phyloP scores from a whole-genome alignment of 176 grass and related monocot species.

The Melocanna baccifera region DNA sequence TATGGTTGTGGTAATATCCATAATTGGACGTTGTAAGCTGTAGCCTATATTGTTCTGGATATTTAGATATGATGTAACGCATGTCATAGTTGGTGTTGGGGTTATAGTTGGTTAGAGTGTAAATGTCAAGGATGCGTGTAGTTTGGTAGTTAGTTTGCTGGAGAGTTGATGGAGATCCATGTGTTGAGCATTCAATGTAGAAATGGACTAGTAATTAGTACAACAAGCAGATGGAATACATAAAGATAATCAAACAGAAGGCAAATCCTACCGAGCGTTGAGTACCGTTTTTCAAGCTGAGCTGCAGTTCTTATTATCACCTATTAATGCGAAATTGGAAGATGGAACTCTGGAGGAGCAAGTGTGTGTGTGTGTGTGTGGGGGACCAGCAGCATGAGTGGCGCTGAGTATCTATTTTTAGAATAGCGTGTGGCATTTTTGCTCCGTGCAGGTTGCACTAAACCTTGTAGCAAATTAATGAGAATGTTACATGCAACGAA shows the following conservation, averaged over 20 bases:
- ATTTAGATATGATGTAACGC: not conserved
- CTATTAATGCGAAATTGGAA: constrained; percentile 11
- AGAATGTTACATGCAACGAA: not conserved
- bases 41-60: not conserved
- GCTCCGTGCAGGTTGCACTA: not conserved
- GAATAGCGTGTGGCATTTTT: not conserved
- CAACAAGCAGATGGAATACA: not conserved
- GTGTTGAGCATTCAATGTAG: constrained; percentile 20
- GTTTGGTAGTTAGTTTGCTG: constrained; percentile 8
- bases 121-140: not conserved
- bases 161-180: constrained; percentile 12
- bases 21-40: not conserved
- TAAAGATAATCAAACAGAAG: not conserved
- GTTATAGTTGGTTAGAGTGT: not conserved
- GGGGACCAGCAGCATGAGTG: not conserved
- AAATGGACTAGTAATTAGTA: not conserved
- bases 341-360: not conserved
- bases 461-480: not conserved
- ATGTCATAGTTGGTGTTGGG: not conserved
- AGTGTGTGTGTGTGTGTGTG: not conserved
- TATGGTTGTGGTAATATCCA: not conserved
- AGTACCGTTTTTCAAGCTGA: constrained; percentile 13
- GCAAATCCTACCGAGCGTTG: not conserved
- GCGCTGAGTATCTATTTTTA: constrained; percentile 33
- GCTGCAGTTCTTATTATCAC: not conserved